Percentiles rank a stretch among this genome's conserved stretches.
Evolutionary conservation across 1,284 basidiomycete species (phyloP).

Genomic region (Chondrostereum purpureum): DNA sequence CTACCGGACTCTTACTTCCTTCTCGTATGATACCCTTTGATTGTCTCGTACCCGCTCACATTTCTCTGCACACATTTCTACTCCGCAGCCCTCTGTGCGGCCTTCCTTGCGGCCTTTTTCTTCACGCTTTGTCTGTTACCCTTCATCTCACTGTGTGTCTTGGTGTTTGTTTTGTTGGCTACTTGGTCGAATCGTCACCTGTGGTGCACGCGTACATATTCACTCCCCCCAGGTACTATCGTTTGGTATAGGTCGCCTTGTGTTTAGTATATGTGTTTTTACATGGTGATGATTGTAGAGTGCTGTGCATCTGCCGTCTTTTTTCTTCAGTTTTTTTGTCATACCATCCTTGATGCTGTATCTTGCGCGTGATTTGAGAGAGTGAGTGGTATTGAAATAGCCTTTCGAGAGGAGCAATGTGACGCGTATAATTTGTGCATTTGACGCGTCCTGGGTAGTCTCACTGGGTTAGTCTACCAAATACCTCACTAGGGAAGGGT

Average conservation of each 20-base stretch:
- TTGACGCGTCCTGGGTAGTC: too few relatives aligned
- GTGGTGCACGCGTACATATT: too few relatives aligned
- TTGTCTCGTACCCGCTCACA: not conserved
- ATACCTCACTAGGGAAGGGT: too few relatives aligned
- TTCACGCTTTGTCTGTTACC: too few relatives aligned
- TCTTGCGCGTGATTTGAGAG: too few relatives aligned
- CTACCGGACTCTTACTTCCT: too few relatives aligned
- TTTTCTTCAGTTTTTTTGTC: not conserved
- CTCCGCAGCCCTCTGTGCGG: slow-evolving; percentile 15
- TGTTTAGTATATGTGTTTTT: not conserved
- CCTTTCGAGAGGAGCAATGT: too few relatives aligned
- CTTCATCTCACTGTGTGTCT: slow-evolving; percentile 8
- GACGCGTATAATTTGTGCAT: too few relatives aligned
- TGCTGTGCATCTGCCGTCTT: slow-evolving; percentile 7
- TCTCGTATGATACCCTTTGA: slow-evolving; percentile 5
- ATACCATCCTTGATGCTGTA: too few relatives aligned
- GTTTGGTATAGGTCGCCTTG: slow-evolving; percentile 1
- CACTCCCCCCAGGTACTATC: too few relatives aligned
- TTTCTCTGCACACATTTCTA: slow-evolving; percentile 12
- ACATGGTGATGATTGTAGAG: slow-evolving; percentile 4
- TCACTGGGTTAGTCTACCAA: too few relatives aligned
- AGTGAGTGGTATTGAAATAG: too few relatives aligned
- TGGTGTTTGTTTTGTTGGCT: not conserved
- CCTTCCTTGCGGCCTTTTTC: slow-evolving; percentile 14
- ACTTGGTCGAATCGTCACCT: not conserved